Conservation (phyloP, 257 asterid species). For the Nicotiana knightiana region DNA sequence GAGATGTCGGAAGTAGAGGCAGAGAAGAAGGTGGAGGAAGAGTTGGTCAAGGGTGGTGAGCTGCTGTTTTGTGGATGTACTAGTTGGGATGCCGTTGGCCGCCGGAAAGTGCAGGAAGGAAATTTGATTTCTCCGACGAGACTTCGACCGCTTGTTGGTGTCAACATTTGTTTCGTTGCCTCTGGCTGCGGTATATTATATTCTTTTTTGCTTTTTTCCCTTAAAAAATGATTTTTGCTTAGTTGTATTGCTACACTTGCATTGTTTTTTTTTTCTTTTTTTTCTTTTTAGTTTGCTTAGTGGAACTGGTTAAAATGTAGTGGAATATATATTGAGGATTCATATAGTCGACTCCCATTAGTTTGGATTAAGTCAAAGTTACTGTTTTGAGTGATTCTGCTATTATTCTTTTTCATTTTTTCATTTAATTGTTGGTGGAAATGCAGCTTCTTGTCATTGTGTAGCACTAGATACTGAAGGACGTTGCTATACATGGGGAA, state of each 20-base stretch:
- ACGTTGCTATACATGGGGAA: conserved; percentile 97
- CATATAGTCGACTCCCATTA: not conserved
- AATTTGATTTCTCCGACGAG: conserved; percentile 81
- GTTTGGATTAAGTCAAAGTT: not conserved
- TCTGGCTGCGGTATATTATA: conserved; percentile 71
- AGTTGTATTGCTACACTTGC: not conserved
- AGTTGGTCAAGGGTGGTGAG: conserved; percentile 68
- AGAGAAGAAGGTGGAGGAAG: conserved; percentile 45
- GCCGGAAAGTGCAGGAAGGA: conserved; percentile 59
- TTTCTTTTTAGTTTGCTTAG: not conserved
- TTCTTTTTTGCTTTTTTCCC: not conserved
- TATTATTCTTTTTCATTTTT: not conserved
- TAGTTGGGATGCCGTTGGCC: conserved; percentile 87
- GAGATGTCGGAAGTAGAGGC: conserved; percentile 58
- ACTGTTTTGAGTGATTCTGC: not conserved
- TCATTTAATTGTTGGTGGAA: not conserved
- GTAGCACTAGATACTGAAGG: conserved; percentile 92
- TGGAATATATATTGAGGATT: not conserved
- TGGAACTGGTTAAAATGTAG: not conserved
- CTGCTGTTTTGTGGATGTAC: conserved; percentile 84
- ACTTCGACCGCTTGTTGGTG: conserved; percentile 74
- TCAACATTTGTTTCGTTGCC: conserved; percentile 74
- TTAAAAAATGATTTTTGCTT: not conserved
- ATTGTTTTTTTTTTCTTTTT: too few species aligned
- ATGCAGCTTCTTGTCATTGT: conserved; percentile 86